phyloP scores from a whole-genome alignment of 495 filamentous ascomycete species.

The Penicillium goetzii region DNA sequence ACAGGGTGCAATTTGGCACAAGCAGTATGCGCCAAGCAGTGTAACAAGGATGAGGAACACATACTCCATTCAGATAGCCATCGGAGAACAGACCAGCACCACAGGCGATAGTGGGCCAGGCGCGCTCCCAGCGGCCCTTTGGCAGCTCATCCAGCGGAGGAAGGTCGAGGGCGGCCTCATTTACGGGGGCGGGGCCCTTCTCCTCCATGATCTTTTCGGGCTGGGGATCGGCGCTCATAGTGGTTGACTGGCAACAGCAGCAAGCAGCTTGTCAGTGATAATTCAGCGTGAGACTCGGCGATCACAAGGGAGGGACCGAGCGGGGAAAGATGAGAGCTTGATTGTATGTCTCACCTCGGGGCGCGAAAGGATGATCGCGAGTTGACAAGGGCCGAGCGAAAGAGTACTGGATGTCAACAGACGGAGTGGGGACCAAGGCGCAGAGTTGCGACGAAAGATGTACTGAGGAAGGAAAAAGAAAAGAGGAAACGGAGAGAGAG shows the following conservation, averaged over 20 bases:
- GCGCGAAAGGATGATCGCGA: background rate
- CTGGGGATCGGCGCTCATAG: constrained; percentile 19
- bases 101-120: constrained; percentile 75
- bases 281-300: background rate
- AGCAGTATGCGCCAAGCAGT: background rate
- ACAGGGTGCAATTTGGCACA: background rate
- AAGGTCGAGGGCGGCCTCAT: constrained; percentile 26
- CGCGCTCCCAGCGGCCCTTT: constrained; percentile 61
- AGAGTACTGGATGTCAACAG: constrained; percentile 12
- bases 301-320: background rate
- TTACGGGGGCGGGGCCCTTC: constrained; percentile 21
- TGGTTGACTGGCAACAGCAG: background rate
- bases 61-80: constrained; percentile 83
- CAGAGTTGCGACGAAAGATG: background rate
- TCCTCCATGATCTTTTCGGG: constrained; percentile 15
- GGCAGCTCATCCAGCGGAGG: constrained; percentile 42
- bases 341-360: background rate
- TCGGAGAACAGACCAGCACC: constrained; percentile 90
- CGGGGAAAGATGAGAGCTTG: background rate
- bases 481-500: background rate
- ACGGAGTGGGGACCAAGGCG: background rate
- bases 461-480: background rate
- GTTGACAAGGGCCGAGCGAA: constrained; percentile 5
- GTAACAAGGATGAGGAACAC: constrained; percentile 11
- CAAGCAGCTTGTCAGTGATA: background rate